phyloP scores from a whole-genome alignment of 1,139 yeast genomes.

The Pichia sp. region DNA sequence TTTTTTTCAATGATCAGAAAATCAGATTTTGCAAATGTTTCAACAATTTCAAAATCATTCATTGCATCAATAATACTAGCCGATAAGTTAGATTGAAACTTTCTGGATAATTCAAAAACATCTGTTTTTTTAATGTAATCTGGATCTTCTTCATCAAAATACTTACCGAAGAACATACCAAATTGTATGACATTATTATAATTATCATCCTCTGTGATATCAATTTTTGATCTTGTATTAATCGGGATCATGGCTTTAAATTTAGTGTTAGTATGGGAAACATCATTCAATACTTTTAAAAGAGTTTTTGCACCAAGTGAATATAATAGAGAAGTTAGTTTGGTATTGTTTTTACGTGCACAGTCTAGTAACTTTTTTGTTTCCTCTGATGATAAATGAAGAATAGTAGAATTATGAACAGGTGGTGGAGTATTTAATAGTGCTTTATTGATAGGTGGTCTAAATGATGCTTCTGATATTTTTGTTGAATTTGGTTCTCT shows the following conservation, averaged over 20 bases:
- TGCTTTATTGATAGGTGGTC: neutral
- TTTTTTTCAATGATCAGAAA: neutral
- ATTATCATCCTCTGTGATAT: neutral
- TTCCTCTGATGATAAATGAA: neutral
- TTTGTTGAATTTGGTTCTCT: neutral
- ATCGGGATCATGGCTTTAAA: conserved; percentile 13
- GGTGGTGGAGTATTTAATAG: conserved; percentile 5
- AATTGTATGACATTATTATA: conserved; percentile 4
- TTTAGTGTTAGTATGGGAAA: neutral
- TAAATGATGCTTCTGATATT: neutral
- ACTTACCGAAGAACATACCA: conserved; percentile 14
- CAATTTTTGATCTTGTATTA: conserved; percentile 6
- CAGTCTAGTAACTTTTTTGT: conserved; percentile 1
- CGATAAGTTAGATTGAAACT: conserved; percentile 7
- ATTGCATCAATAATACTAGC: conserved; percentile 4
- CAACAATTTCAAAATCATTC: conserved; percentile 5
- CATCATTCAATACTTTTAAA: neutral
- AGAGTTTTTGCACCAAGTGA: conserved; percentile 2
- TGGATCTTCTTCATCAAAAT: neutral
- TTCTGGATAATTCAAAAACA: neutral
- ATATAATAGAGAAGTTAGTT: conserved; percentile 12
- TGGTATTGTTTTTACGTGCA: conserved; percentile 4
- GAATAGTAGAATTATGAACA: conserved; percentile 3
- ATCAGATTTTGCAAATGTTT: neutral
- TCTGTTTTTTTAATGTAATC: neutral